Evolutionary conservation across 768 basidiomycete species (phyloP).

Genomic region (Suillus spraguei): DNA sequence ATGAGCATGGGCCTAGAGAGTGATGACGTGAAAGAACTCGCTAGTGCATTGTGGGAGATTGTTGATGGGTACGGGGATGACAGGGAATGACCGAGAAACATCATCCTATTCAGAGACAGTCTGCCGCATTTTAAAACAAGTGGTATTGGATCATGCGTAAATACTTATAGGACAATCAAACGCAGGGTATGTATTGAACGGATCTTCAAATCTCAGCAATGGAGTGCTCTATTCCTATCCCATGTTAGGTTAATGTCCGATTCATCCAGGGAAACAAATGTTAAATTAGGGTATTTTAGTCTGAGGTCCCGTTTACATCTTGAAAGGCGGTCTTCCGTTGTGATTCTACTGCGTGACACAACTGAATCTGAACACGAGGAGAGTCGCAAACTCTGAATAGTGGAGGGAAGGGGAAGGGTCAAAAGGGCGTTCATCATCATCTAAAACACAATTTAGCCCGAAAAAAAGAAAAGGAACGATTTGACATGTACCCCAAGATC

Average conservation of each 20-base stretch:
- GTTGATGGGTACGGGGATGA: constrained; percentile 43
- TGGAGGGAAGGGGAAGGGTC: constrained; percentile 6
- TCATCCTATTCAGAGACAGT: not conserved
- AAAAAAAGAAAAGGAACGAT: not conserved
- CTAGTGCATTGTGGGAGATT: constrained; percentile 60
- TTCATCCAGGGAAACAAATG: constrained; percentile 9
- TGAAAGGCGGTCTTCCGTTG: not conserved
- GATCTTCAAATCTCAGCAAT: not conserved
- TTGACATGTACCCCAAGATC: constrained; percentile 7
- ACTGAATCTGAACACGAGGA: not conserved
- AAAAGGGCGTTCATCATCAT: constrained; percentile 4
- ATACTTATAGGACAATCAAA: not conserved
- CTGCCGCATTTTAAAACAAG: not conserved
- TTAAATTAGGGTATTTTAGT: constrained; percentile 10
- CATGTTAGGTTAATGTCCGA: constrained; percentile 9
- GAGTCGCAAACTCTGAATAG: constrained; percentile 8
- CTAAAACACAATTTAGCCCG: constrained; percentile 2
- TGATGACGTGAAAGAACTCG: constrained; percentile 61
- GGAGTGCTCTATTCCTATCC: not conserved
- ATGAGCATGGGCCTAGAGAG: constrained; percentile 43
- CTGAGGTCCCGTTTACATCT: not conserved
- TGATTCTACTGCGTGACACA: not conserved
- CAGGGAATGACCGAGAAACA: constrained; percentile 20
- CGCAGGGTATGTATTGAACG: too few species aligned
- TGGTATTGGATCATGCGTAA: not conserved